Conservation (phyloP, 768 basidiomycete species). For the Boletus patriciae region DNA sequence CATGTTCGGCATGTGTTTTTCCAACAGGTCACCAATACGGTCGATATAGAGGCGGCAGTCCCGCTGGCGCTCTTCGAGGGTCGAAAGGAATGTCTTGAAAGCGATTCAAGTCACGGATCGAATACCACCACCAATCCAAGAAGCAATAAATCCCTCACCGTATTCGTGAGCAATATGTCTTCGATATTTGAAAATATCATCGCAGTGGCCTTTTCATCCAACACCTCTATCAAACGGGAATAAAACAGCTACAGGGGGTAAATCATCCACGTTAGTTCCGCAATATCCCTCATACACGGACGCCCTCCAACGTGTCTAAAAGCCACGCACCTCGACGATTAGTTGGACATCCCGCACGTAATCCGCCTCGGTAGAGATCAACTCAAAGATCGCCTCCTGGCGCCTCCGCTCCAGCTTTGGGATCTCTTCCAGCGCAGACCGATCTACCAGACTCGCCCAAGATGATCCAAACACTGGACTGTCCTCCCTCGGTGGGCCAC, state of each 20-base stretch:
- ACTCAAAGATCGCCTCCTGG: constrained; percentile 95
- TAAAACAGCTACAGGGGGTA: constrained; percentile 68
- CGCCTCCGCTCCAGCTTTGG: constrained; percentile 76
- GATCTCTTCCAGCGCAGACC: constrained; percentile 77
- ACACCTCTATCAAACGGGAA: constrained; percentile 65
- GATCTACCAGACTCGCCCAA: constrained; percentile 92
- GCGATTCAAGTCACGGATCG: background rate
- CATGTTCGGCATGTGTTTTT: constrained; percentile 74
- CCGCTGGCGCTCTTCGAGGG: constrained; percentile 88
- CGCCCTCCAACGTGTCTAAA: background rate
- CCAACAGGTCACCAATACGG: constrained; percentile 80
- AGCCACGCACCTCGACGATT: constrained; percentile 72
- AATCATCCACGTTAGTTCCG: background rate
- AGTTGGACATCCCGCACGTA: constrained; percentile 93
- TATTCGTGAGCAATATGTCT: constrained; percentile 87
- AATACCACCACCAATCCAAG: background rate
- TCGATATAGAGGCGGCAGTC: constrained; percentile 91
- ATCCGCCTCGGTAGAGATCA: constrained; percentile 85
- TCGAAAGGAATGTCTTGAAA: constrained; percentile 74
- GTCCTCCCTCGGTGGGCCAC: constrained; percentile 39
- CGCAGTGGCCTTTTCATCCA: constrained; percentile 74
- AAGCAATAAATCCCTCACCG: constrained; percentile 45
- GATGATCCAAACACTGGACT: constrained; percentile 72
- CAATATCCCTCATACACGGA: background rate
- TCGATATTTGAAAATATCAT: constrained; percentile 93